phyloP scores from a whole-genome alignment of 2,329 filamentous ascomycete genomes.

The Aspergillus japonicus region DNA sequence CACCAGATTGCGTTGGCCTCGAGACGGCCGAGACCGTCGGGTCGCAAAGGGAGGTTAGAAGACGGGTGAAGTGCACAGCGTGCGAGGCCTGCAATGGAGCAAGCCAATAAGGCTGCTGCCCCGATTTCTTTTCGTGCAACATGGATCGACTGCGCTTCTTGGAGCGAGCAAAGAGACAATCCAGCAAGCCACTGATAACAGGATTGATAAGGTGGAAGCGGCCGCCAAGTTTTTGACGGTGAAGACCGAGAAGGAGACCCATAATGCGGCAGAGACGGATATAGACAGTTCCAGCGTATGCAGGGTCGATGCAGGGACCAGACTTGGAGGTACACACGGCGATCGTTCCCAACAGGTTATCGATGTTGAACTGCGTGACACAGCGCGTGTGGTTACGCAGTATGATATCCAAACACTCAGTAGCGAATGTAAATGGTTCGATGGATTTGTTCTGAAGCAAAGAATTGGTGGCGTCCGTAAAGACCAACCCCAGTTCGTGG shows the following conservation, averaged over 20 bases:
- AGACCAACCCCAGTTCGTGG: constrained; percentile 38
- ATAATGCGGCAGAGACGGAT: constrained; percentile 55
- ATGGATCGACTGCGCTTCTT: constrained; percentile 33
- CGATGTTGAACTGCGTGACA: constrained; percentile 48
- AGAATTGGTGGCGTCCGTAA: constrained; percentile 34
- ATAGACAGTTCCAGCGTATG: constrained; percentile 47
- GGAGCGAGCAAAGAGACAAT: constrained; percentile 55
- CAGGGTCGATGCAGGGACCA: constrained; percentile 32
- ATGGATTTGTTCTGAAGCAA: constrained; percentile 32
- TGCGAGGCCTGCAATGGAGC: constrained; percentile 43
- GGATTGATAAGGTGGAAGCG: constrained; percentile 60
- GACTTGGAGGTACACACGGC: constrained; percentile 35
- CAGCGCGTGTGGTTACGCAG: constrained; percentile 42
- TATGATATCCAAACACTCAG: constrained; percentile 41
- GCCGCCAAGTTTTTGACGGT: constrained; percentile 58
- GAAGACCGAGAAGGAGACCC: constrained; percentile 54
- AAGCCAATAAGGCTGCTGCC: constrained; percentile 34
- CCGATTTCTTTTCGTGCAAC: constrained; percentile 23
- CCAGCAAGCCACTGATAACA: constrained; percentile 55
- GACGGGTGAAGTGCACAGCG: constrained; percentile 52
- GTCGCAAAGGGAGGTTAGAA: constrained; percentile 61
- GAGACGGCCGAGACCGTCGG: constrained; percentile 59
- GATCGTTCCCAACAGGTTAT: constrained; percentile 42
- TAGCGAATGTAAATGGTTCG: constrained; percentile 41
- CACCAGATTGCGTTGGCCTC: constrained; percentile 29